phyloP scores from a whole-genome alignment of 306 rosid species.

The Prunus dulcis region DNA sequence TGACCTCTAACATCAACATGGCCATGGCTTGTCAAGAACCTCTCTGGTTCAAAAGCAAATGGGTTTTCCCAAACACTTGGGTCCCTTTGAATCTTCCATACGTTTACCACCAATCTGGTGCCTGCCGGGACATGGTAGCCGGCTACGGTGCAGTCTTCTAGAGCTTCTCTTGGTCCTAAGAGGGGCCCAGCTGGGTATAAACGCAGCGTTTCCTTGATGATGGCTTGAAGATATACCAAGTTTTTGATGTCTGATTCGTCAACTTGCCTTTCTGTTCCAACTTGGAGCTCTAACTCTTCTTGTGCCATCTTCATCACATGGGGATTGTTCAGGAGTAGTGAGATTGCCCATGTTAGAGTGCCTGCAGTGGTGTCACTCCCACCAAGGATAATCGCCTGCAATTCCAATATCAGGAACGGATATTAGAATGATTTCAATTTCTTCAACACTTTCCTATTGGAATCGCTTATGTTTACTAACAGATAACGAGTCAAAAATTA shows the following conservation, averaged over 20 bases:
- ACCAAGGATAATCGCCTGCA: slow-evolving; percentile 47
- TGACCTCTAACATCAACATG: slow-evolving; percentile 46
- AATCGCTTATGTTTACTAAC: too few species aligned
- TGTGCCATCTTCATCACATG: slow-evolving; percentile 39
- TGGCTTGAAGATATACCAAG: slow-evolving; percentile 42
- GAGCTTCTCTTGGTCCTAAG: slow-evolving; percentile 44
- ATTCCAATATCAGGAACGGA: background rate
- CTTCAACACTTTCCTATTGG: too few species aligned
- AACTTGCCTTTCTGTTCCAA: slow-evolving; percentile 41
- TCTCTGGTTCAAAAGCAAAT: slow-evolving; percentile 41
- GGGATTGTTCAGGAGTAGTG: slow-evolving; percentile 45
- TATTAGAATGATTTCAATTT: background rate
- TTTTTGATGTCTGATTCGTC: slow-evolving; percentile 47
- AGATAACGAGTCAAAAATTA: too few species aligned
- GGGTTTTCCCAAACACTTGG: slow-evolving; percentile 52
- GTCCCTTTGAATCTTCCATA: slow-evolving; percentile 62
- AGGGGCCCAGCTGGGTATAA: slow-evolving; percentile 58
- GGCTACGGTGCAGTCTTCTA: slow-evolving; percentile 43
- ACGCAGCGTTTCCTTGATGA: slow-evolving; percentile 48
- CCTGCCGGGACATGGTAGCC: slow-evolving; percentile 48
- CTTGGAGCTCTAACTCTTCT: slow-evolving; percentile 44
- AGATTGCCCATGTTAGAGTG: slow-evolving; percentile 53
- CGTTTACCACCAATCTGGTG: slow-evolving; percentile 47
- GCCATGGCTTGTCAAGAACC: slow-evolving; percentile 32
- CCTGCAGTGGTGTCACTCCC: slow-evolving; percentile 48